A percentile compares a stretch with the other conserved stretches of the same genome.
Conservation (phyloP, 1,284 basidiomycete species). For the Volvariella surrecta region DNA sequence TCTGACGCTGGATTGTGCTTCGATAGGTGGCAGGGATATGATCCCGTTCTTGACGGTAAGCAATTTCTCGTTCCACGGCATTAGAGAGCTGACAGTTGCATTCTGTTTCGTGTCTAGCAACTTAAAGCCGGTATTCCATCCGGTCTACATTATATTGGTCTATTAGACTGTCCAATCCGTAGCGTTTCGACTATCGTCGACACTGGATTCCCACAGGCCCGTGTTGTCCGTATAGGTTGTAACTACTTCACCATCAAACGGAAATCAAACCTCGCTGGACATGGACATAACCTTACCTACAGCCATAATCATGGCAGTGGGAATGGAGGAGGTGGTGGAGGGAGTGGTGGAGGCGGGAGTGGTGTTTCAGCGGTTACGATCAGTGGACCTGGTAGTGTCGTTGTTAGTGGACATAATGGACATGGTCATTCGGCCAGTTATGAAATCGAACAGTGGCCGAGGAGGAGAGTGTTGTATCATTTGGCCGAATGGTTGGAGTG, state of each 20-base stretch:
- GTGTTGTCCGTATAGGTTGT: constrained; percentile 43
- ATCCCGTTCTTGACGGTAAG: constrained; percentile 27
- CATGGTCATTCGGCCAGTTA: background rate
- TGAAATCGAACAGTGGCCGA: constrained; percentile 49
- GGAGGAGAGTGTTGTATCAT: constrained; percentile 40
- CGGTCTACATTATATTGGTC: constrained; percentile 41
- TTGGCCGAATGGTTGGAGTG: constrained; percentile 55
- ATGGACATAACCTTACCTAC: no score
- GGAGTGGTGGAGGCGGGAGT: background rate
- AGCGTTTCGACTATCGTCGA: constrained; percentile 38
- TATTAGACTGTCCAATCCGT: constrained; percentile 39
- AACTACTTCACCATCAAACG: constrained; percentile 43
- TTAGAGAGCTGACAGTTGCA: background rate
- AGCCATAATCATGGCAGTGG: background rate
- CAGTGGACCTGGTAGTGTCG: background rate
- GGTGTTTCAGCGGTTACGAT: background rate
- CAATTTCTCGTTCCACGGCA: background rate
- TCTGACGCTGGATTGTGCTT: constrained; percentile 38
- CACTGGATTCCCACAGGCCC: constrained; percentile 51
- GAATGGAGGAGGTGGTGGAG: background rate
- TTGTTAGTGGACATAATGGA: background rate
- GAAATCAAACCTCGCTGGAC: background rate
- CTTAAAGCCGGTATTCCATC: constrained; percentile 49
- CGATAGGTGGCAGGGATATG: constrained; percentile 26
- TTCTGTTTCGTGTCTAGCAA: constrained; percentile 32